phyloP scores from a whole-genome alignment of 768 basidiomycete genomes.

The Harrya chromipes region DNA sequence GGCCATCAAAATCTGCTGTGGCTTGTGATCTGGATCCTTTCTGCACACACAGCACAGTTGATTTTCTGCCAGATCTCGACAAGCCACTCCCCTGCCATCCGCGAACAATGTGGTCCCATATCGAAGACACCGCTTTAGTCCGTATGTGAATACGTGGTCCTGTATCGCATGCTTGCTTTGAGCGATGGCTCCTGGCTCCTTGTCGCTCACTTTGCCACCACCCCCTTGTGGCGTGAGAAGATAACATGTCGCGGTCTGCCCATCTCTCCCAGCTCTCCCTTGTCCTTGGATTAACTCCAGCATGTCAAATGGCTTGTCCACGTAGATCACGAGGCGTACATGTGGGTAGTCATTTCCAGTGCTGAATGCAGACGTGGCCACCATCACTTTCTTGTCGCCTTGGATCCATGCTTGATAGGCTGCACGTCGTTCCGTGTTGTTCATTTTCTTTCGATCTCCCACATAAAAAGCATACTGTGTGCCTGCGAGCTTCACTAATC shows the following conservation, averaged over 20 bases:
- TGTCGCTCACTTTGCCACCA: neutral
- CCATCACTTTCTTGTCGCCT: constrained; percentile 4
- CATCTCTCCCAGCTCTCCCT: constrained; percentile 19
- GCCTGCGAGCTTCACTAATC: neutral
- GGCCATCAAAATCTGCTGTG: neutral
- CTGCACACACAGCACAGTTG: neutral
- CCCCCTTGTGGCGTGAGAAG: neutral
- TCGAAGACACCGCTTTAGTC: neutral
- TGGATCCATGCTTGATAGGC: constrained; percentile 9
- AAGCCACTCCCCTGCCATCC: neutral
- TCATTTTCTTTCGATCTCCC: constrained; percentile 4
- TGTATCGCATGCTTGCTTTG: neutral
- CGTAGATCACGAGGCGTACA: constrained; percentile 17
- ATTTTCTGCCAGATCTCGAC: neutral
- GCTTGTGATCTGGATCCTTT: neutral
- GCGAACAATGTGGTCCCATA: constrained; percentile 1
- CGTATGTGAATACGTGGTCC: neutral
- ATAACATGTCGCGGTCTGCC: neutral
- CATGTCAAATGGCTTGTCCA: constrained; percentile 22
- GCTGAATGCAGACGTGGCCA: constrained; percentile 25
- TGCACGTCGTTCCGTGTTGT: neutral
- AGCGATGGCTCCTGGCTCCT: neutral
- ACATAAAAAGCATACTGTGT: constrained; percentile 3
- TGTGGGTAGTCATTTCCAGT: constrained; percentile 27
- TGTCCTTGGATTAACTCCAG: constrained; percentile 20